Evolutionary conservation across 805 yeast genomes (phyloP).

Genomic region (Ogataea trehaloabstinens): DNA sequence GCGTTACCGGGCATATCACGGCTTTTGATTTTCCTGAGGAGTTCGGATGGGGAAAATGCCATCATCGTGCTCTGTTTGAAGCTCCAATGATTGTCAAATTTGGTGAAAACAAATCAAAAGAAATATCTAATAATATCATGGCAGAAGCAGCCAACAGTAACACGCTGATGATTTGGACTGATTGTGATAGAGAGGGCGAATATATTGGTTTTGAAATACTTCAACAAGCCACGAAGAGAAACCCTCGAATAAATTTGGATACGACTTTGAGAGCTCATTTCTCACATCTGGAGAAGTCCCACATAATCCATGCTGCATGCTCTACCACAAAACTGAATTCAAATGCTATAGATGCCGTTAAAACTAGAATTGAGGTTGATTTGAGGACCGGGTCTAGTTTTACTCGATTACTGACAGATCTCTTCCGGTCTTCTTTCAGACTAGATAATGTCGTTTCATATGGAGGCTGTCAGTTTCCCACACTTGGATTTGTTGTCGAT

Average conservation of each 20-base stretch:
- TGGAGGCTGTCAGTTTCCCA: constrained; percentile 96
- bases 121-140: constrained; percentile 62
- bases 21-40: constrained; percentile 61
- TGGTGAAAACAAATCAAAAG: constrained; percentile 37
- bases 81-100: constrained; percentile 54
- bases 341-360: constrained; percentile 77
- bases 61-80: constrained; percentile 64
- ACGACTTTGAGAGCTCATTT: constrained; percentile 74
- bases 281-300: constrained; percentile 79
- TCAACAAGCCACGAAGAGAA: constrained; percentile 59
- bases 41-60: constrained; percentile 63
- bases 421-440: constrained; percentile 37
- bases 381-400: constrained; percentile 85
- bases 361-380: constrained; percentile 83
- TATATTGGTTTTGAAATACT: constrained; percentile 83
- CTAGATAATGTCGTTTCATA: constrained; percentile 54
- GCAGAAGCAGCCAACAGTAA: constrained; percentile 60
- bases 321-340: constrained; percentile 63
- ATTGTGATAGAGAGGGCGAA: constrained; percentile 97
- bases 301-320: constrained; percentile 71
- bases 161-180: constrained; percentile 91
- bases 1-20: constrained; percentile 85
- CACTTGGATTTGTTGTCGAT: constrained; percentile 94
- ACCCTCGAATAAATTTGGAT: constrained; percentile 43
- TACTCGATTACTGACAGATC: constrained; percentile 72